Base-by-base conservation (phyloP, 805 yeast species). In the Candida ascalaphidarum region DNA sequence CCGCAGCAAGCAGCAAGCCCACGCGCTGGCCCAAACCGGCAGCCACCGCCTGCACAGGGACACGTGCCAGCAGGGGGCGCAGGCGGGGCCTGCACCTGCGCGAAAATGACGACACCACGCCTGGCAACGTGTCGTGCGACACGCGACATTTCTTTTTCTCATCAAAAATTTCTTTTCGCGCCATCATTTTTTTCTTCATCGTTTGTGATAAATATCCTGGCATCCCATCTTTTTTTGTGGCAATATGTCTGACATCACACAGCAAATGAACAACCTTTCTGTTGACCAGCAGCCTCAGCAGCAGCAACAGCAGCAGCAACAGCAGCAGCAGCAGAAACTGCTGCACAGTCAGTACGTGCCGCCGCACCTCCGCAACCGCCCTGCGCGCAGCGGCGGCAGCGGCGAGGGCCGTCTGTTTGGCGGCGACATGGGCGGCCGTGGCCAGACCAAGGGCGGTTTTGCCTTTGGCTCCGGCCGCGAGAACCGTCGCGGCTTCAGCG, bases 221-320 rank as follows among this genome's bases (percentile, higher is more conserved):
- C n/a, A n/a, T n/a, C n/a, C n/a, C n/a, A n/a, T n/a, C n/a, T n/a
- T n/a, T n/a, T n/a, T n/a, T n/a, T n/a, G n/a, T n/a, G n/a, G n/a
- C 18, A 69, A 51, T 35, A 74, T 74, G 81, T 57, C 79, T 47
- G 77, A 74, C 50, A 57, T 75, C 50, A 61, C 73, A 43, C 63
- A 68, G 52, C 66, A 69, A 48, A 60, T 75, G 68, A 65, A 67
- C 55, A 66, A 73, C 48, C 65, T 75, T 44, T 68, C 65, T 47
- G 66, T 74, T 37, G 53, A 58, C 45, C 66, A 52, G 31, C 43
- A 42, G 44, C 30, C 32, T 29, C 33, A 34, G 49, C 21, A 45
- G 53, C 29, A 53, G 58, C 17, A 44, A 43, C 34, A 41, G 43
- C 36, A 28, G 38, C 34, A 37, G 46, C 25, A 46, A 56, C 30